These are phyloP conservation scores for Porogramme epimiltina DNA, from an alignment of 1,284 basidiomycete genomes.

Conservation along the genomic window DNA sequence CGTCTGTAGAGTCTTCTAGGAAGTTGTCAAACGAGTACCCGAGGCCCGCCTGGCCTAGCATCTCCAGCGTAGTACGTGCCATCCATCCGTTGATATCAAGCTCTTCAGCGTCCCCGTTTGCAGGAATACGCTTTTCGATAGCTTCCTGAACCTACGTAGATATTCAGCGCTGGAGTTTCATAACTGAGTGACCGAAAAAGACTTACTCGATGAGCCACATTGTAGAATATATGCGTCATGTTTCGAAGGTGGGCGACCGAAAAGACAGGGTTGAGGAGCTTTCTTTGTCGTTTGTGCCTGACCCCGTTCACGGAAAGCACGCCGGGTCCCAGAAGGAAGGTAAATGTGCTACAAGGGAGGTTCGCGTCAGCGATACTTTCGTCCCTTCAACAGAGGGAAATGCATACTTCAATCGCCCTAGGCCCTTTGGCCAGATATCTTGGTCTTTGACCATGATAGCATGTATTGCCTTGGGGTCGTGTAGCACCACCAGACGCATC, in stretches of 20 bases:
- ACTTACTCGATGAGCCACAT: slow-evolving; percentile 10
- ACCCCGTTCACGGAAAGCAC: slow-evolving; percentile 6
- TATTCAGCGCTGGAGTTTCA: too few species aligned
- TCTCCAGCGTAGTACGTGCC: slow-evolving; percentile 36
- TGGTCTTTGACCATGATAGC: slow-evolving; percentile 41
- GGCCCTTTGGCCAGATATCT: slow-evolving; percentile 6
- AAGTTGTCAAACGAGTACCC: slow-evolving; percentile 39
- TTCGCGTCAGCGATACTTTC: background rate
- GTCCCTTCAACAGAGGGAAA: too few species aligned
- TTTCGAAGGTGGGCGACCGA: slow-evolving; percentile 14
- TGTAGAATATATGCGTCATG: slow-evolving; percentile 15
- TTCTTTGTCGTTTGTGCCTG: slow-evolving; percentile 17
- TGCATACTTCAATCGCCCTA: slow-evolving; percentile 1
- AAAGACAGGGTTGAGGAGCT: slow-evolving; percentile 19
- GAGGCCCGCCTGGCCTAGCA: slow-evolving; percentile 37
- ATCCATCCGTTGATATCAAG: slow-evolving; percentile 36
- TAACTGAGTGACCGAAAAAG: background rate
- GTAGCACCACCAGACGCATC: slow-evolving; percentile 1
- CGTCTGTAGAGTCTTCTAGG: slow-evolving; percentile 21
- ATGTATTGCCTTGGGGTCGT: slow-evolving; percentile 38
- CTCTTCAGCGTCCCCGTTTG: slow-evolving; percentile 10
- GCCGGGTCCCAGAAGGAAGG: slow-evolving; percentile 11
- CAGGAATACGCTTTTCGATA: slow-evolving; percentile 11
- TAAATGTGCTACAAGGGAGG: background rate
- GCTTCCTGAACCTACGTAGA: background rate